Evolutionary conservation across 331 rosid genomes (phyloP), one percentile per base, ranked within the genome.

Genomic region (Spiraea crenata): DNA sequence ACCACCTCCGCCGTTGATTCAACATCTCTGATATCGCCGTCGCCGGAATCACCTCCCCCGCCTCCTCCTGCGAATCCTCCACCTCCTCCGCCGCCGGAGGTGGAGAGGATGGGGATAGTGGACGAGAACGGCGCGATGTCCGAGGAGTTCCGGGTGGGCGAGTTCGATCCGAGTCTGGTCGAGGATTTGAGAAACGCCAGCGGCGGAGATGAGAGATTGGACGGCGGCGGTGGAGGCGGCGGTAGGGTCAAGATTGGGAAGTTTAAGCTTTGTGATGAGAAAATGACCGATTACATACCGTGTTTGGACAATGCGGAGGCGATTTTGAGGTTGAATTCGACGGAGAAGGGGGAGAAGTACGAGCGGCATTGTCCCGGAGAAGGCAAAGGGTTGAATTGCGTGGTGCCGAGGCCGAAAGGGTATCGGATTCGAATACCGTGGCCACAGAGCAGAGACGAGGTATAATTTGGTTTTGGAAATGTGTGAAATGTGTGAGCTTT

Each of bases 381-480:
- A 72, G 85, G 60, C 40, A 77, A 76, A 69, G 82, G 76, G 58
- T 74, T 90, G 69, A 75, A 80, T 71, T 93, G 98, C 83, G 40
- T 87, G 75, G 83, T 93, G 72, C 93, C 96, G 17, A 58, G 66
- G 73, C 96, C 97, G 0, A 67, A 81, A 11, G 89, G 83, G 12
- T 93, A 93, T 57, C 78, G 61, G 78, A 82, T 58, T 11, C 90
- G 85, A 34, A 82, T 93, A n/a, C 84, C 80, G 5, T 93, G 98
- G 96, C 98, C 98, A 0, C 58, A 67, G 77, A 93, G 98, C 82
- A 81, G 92, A 77, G 92, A 93, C 68, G 85, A 92, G 96, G 96
- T 92, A 25, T 25, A 82, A 80, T 81, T 87, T 48, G 6, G 17
- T 40, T 73, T 73, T 46, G 7, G 4, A 10, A 76, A 37, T 71